These are phyloP conservation scores for Oidium heveae DNA, from an alignment of 2,329 filamentous ascomycete genomes.

Conservation along the genomic window DNA sequence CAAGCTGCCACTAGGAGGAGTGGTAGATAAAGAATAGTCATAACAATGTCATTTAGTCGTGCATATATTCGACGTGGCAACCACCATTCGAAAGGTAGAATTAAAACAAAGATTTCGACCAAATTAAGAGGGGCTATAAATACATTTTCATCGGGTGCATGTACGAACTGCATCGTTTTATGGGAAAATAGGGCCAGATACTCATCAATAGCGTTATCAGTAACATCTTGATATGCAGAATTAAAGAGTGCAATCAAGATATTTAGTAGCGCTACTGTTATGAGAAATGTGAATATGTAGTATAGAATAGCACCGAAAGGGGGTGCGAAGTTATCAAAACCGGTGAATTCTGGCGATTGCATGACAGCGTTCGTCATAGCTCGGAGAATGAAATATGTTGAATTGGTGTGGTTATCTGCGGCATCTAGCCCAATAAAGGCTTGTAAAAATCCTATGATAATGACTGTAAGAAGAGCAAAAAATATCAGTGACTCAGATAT, in stretches of 20 bases:
- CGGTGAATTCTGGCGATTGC: conserved; percentile 69
- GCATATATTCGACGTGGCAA: conserved; percentile 45
- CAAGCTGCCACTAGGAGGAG: conserved; percentile 55
- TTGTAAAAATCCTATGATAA: conserved; percentile 73
- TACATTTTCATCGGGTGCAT: conserved; percentile 92
- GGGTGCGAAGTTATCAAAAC: conserved; percentile 73
- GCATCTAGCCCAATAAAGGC: conserved; percentile 82
- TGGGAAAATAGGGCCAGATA: conserved; percentile 82
- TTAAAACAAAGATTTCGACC: conserved; percentile 58
- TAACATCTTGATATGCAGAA: conserved; percentile 71
- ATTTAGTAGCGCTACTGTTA: conserved; percentile 86
- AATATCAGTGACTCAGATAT: conserved; percentile 91
- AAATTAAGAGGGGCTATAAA: conserved; percentile 93
- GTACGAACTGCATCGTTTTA: conserved; percentile 91
- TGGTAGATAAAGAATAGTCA: conserved; percentile 67
- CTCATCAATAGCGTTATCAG: conserved; percentile 71
- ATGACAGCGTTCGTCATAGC: conserved; percentile 78
- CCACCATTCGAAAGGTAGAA: conserved; percentile 88
- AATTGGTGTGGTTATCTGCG: conserved; percentile 42
- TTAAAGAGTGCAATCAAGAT: conserved; percentile 96
- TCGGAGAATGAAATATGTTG: conserved; percentile 50
- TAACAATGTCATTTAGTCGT: conserved; percentile 64
- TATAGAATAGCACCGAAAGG: conserved; percentile 90
- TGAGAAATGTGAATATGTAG: conserved; percentile 91
- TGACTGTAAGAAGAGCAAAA: conserved; percentile 67